Evolutionary conservation across 495 filamentous ascomycete species (phyloP).

Genomic region (Melanomma pulvis-pyrius): DNA sequence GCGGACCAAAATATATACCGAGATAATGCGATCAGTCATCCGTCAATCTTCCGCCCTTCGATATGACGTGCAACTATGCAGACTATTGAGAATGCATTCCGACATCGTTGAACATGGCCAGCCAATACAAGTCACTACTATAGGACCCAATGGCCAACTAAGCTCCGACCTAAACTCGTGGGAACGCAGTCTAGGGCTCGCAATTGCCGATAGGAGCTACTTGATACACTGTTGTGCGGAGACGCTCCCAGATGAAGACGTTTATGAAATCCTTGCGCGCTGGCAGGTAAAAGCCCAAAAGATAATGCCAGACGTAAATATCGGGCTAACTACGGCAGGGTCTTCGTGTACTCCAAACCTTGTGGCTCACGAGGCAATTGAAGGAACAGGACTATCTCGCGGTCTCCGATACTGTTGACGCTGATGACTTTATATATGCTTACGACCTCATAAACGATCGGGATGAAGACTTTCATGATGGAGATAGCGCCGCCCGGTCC

Average conservation of each 20-base stretch:
- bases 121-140: neutral
- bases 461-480: neutral
- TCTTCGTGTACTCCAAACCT: slow-evolving; percentile 11
- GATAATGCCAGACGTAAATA: too few relatives aligned
- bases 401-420: neutral
- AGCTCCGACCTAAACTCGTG: neutral
- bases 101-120: neutral
- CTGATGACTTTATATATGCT: neutral
- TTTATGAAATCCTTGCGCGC: slow-evolving; percentile 22
- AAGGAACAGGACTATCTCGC: slow-evolving; percentile 5
- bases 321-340: too few relatives aligned
- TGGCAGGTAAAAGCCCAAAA: too few relatives aligned
- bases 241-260: neutral
- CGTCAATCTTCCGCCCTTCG: neutral
- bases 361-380: slow-evolving; percentile 14
- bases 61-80: slow-evolving; percentile 27
- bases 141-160: neutral
- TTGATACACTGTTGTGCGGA: neutral
- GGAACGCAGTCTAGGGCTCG: neutral
- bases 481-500: neutral
- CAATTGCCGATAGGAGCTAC: neutral
- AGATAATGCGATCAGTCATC: slow-evolving; percentile 29
- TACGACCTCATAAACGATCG: neutral
- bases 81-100: slow-evolving; percentile 16
- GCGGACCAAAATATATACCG: neutral